Evolutionary conservation across 1,139 yeast species (phyloP).

Genomic region (Schizosaccharomyces versatilis): DNA sequence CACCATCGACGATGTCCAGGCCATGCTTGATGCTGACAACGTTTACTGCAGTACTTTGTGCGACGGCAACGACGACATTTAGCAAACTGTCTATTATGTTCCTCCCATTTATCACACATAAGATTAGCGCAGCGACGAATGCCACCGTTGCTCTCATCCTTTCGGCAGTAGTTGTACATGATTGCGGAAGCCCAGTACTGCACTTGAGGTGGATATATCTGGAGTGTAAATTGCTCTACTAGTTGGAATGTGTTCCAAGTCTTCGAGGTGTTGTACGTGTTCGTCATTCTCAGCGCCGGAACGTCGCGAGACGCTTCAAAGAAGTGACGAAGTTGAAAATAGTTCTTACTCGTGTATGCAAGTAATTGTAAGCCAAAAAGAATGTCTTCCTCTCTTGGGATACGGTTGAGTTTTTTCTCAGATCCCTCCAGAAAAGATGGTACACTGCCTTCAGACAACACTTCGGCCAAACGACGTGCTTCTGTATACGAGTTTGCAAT

Average conservation of each 20-base stretch:
- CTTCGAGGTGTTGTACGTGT: slow-evolving; percentile 10
- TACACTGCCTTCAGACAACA: background rate
- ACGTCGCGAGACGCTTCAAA: slow-evolving; percentile 50
- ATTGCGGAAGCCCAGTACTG: slow-evolving; percentile 94
- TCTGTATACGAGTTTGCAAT: background rate
- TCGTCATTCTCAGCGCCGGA: slow-evolving; percentile 21
- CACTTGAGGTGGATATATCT: slow-evolving; percentile 46
- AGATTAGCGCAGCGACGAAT: slow-evolving; percentile 87
- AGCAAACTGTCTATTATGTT: slow-evolving; percentile 71
- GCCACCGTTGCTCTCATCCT: slow-evolving; percentile 71
- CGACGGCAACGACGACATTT: slow-evolving; percentile 86
- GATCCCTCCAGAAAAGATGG: background rate
- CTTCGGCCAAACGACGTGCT: background rate
- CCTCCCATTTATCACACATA: slow-evolving; percentile 92
- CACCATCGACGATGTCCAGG: slow-evolving; percentile 89
- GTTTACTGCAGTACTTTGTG: slow-evolving; percentile 82
- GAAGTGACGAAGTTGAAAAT: slow-evolving; percentile 52
- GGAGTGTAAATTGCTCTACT: slow-evolving; percentile 75
- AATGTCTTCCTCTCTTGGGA: slow-evolving; percentile 66
- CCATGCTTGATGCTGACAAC: slow-evolving; percentile 87
- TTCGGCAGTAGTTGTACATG: slow-evolving; percentile 83
- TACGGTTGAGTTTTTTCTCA: background rate
- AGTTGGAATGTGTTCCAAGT: slow-evolving; percentile 55
- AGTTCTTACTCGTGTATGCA: slow-evolving; percentile 70
- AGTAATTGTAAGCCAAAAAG: slow-evolving; percentile 79